A percentile compares a stretch with the other conserved stretches of the same genome.
Evolutionary conservation across 371 early-diverging fungal genomes (phyloP).

Genomic region (Rhizopus stolonifer): DNA sequence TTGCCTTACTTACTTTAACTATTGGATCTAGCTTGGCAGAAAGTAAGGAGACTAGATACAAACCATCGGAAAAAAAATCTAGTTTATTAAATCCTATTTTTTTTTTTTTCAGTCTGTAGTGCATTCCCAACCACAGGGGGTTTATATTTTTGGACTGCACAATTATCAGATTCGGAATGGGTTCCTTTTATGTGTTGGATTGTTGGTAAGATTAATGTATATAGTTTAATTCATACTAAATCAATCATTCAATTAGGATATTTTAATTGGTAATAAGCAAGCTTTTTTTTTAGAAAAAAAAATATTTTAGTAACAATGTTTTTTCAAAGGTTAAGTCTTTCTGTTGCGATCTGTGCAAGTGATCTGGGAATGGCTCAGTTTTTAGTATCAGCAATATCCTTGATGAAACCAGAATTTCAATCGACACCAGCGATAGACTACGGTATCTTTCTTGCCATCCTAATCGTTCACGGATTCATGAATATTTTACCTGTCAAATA

Average conservation of each 20-base stretch:
- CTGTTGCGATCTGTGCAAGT: slow-evolving; percentile 52
- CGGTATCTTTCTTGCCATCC: slow-evolving; percentile 43
- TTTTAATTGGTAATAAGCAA: slow-evolving; percentile 25
- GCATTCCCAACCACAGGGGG: slow-evolving; percentile 34
- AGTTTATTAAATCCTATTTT: not conserved
- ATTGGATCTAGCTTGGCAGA: slow-evolving; percentile 64
- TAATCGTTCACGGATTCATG: slow-evolving; percentile 45
- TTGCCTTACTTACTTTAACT: slow-evolving; percentile 51
- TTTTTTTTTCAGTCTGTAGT: slow-evolving; percentile 36
- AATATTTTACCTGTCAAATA: slow-evolving; percentile 46
- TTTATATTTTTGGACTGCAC: slow-evolving; percentile 34
- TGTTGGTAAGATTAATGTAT: slow-evolving; percentile 12
- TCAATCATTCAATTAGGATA: not conserved
- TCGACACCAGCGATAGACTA: slow-evolving; percentile 30
- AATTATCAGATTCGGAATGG: slow-evolving; percentile 31
- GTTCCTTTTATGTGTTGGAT: slow-evolving; percentile 43
- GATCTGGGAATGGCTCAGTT: slow-evolving; percentile 58
- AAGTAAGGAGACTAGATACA: slow-evolving; percentile 32
- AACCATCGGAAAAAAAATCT: not conserved
- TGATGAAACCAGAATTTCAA: slow-evolving; percentile 43
- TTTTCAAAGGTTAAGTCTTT: slow-evolving; percentile 20
- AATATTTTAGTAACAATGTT: not conserved
- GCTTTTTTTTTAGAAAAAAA: no score
- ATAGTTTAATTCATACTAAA: not conserved
- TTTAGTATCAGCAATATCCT: slow-evolving; percentile 45